Evolutionary conservation across 2,329 filamentous ascomycete species (phyloP), one percentile per base, ranked within the genome.

Genomic region (Dactylellina cionopaga): DNA sequence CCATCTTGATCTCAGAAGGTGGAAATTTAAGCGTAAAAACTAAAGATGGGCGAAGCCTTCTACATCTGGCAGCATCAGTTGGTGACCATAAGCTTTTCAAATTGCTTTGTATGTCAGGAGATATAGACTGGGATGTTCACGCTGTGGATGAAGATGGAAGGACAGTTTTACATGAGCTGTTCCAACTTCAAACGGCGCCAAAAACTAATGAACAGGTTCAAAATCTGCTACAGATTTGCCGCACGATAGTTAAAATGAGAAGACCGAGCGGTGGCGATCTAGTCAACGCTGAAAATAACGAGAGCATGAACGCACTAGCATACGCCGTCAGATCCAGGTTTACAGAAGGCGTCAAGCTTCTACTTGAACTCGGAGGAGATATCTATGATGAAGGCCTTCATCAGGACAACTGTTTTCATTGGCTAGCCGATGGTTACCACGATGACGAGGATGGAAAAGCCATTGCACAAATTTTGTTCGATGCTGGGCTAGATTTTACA

Each of bases 51-150:
- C 13, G 10, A 27, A 19, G 15, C 33, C 25, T 37, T 17, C 31
- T 55, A 3, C 51, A 55, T 15, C 17, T 39, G 1, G 51, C 51
- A 1, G 51, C 51, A 2, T 10, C 13, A n/a, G 19, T 55, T 13
- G 11, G 51, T 25, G 35, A 55, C 19, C 51, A 39, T n/a, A 37
- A 55, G 15, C 29, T 55, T 29, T 55, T 55, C 31, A 55, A 55
- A 55, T 19, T 55, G 9, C 51, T 55, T 9, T 19, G 31, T 15
- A 19, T 39, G 9, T 55, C 51, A 5, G 17, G 51, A 9, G 51
- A 55, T 22, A n/a, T n/a, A n/a, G n/a, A n/a, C n/a, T 55, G 51
- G 51, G 51, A 55, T 19, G 33, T 55, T 10, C 33, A 41, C 17
- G 51, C 31, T 9, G 35, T 39, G 9, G 51, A 41, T 15, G 10